Base-by-base conservation (phyloP, 2,329 filamentous ascomycete species). In the Aspergillus texensis region DNA sequence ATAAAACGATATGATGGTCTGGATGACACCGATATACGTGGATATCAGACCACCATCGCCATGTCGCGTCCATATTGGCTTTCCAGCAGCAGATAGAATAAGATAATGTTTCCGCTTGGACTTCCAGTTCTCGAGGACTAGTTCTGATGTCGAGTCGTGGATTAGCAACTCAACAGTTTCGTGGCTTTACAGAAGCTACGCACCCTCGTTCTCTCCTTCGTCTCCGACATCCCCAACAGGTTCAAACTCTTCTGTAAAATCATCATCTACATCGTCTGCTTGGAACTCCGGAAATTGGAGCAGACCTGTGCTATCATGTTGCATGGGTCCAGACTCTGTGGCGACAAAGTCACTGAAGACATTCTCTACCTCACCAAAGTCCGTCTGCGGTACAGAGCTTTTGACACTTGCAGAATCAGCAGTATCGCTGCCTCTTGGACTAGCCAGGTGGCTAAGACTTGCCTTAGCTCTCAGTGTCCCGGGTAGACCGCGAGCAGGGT, bases 1-100 rank as follows among this genome's bases (percentile, higher is more conserved):
- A 74, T 96, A 98, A 75, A 97, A 97, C 1, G 95, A 98, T 66
- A 99, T 97, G 70, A 99, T 94, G 50, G 95, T 99, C 76, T 98
- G 95, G 2, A 97, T 90, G 21, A 99, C 90, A 46, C 95, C 95
- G 76, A 98, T 94, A 71, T 95, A 97, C 57, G 91, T 91, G 71
- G 96, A 97, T 74, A 98, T 93, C 50, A 98, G 82, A 60, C 90
- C 89, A 68, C 96, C 86, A 70, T 97, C 93, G 46, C 96, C 95
- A 75, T 99, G 94, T 56, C 96, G 88, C 73, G 93, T 98, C 84
- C 94, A 99, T 56, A 99, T 96, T 12, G 95, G 96, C 77, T 99
- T 99, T 24, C 95, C 95, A 11, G 96, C 94, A 16, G 93, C 94
- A 2, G 95, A 98, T 1, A 99, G 83, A 71, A 99, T 96, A 79